These are phyloP conservation scores for Pochonia chlamydosporia DNA, from an alignment of 2,329 filamentous ascomycete species.

Conservation along the genomic window DNA sequence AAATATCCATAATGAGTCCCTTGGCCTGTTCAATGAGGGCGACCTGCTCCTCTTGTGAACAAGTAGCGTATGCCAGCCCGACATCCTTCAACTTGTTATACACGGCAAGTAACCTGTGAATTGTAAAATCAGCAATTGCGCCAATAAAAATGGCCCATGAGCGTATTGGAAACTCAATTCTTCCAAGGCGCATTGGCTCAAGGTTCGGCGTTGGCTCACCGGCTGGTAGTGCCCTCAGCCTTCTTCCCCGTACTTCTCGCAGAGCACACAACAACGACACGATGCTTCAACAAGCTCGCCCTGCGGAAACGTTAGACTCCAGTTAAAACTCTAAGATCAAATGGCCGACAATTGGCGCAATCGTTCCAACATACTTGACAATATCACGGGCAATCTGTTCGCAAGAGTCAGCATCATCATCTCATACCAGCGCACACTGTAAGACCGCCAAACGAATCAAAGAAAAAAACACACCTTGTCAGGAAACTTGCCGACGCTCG, in stretches of 20 bases:
- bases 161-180: not conserved
- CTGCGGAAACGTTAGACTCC: slow-evolving; percentile 13
- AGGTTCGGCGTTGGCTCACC: slow-evolving; percentile 50
- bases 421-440: not conserved
- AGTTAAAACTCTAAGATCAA: not conserved
- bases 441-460: not conserved
- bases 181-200: not conserved
- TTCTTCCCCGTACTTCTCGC: slow-evolving; percentile 93
- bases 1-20: slow-evolving; percentile 73
- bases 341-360: not conserved
- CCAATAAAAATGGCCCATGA: not conserved
- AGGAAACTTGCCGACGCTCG: slow-evolving; percentile 91
- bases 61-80: slow-evolving; percentile 38
- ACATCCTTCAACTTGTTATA: slow-evolving; percentile 52
- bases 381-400: slow-evolving; percentile 36
- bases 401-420: slow-evolving; percentile 5
- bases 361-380: slow-evolving; percentile 29
- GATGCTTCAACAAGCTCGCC: slow-evolving; percentile 55
- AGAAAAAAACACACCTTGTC: slow-evolving; percentile 45
- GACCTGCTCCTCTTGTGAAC: slow-evolving; percentile 45
- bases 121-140: slow-evolving; percentile 1
- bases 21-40: slow-evolving; percentile 60
- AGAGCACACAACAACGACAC: slow-evolving; percentile 90
- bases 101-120: slow-evolving; percentile 49
- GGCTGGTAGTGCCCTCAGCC: slow-evolving; percentile 88